Conservation (phyloP, 371 early-diverging fungal genomes). For the Mucor plumbeus region DNA sequence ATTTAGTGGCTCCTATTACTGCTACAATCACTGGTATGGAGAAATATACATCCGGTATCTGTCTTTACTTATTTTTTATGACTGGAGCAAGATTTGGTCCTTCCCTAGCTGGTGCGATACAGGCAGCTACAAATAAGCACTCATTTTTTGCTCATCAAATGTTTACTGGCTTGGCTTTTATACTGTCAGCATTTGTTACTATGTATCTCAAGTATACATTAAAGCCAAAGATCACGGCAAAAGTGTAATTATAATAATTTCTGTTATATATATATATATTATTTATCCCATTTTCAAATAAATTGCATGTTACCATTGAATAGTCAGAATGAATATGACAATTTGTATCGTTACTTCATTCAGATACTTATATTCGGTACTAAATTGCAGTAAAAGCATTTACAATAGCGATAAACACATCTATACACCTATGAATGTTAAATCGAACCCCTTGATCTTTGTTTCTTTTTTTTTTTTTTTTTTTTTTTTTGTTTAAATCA, state of each 20-base stretch:
- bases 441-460: too few relatives aligned
- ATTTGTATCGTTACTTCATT: too few relatives aligned
- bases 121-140: conserved; percentile 30
- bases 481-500: too few relatives aligned
- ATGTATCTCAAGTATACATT: conserved; percentile 31
- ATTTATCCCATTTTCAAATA: too few relatives aligned
- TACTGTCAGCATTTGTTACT: conserved; percentile 35
- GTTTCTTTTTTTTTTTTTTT: too few relatives aligned
- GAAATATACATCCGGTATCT: conserved; percentile 44
- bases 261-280: too few relatives aligned
- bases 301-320: too few relatives aligned
- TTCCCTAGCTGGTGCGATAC: conserved; percentile 43
- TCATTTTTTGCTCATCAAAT: conserved; percentile 43
- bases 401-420: too few relatives aligned
- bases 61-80: conserved; percentile 39
- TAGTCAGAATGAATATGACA: too few relatives aligned
- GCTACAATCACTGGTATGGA: conserved; percentile 42
- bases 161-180: conserved; percentile 42
- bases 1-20: conserved; percentile 47
- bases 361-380: too few relatives aligned
- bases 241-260: conserved; percentile 15
- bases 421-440: too few relatives aligned
- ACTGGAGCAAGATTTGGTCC: conserved; percentile 41
- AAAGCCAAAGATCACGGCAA: conserved; percentile 22
- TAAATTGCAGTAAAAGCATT: too few relatives aligned